A percentile compares a stretch with the other conserved stretches of the same genome.
Evolutionary conservation across 2,329 filamentous ascomycete genomes (phyloP).

Genomic region (Verticillium nonalfalfae): DNA sequence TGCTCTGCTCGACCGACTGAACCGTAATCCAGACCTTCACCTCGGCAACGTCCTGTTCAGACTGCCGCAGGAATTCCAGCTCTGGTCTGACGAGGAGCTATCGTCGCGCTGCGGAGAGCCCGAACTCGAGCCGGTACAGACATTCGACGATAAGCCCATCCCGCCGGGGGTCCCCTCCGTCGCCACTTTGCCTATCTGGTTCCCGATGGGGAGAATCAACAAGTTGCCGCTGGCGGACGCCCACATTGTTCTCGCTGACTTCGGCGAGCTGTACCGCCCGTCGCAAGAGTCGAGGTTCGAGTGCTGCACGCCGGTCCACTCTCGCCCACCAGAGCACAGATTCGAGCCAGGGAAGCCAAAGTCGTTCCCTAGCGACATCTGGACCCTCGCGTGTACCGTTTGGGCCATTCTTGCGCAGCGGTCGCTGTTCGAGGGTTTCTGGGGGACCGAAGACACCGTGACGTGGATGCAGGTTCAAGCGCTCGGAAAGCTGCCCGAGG

Average conservation of each 20-base stretch:
- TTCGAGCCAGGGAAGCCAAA: conserved; percentile 25
- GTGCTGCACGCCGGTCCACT: conserved; percentile 20
- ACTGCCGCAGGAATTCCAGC: not conserved
- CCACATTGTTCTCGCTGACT: conserved; percentile 20
- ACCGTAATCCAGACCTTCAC: not conserved
- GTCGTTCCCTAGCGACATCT: conserved; percentile 62
- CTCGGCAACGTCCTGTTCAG: not conserved
- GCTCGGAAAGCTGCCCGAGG: conserved; percentile 10
- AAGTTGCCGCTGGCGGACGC: not conserved
- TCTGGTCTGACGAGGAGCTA: not conserved
- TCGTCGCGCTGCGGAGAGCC: not conserved
- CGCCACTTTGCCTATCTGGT: not conserved
- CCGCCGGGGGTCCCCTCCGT: not conserved
- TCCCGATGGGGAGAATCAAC: not conserved
- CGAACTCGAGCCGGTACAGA: not conserved
- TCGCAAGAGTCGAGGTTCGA: conserved; percentile 11
- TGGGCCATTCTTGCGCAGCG: conserved; percentile 87
- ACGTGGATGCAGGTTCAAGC: conserved; percentile 12
- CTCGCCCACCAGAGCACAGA: conserved; percentile 25
- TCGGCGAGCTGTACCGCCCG: conserved; percentile 26
- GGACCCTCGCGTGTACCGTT: conserved; percentile 95
- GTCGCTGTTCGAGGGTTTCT: conserved; percentile 12
- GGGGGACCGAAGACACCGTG: conserved; percentile 9
- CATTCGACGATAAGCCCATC: not conserved
- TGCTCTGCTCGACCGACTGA: not conserved